Evolutionary conservation across 345 rosid species (phyloP).

Genomic region (Anastatica hierochuntica): DNA sequence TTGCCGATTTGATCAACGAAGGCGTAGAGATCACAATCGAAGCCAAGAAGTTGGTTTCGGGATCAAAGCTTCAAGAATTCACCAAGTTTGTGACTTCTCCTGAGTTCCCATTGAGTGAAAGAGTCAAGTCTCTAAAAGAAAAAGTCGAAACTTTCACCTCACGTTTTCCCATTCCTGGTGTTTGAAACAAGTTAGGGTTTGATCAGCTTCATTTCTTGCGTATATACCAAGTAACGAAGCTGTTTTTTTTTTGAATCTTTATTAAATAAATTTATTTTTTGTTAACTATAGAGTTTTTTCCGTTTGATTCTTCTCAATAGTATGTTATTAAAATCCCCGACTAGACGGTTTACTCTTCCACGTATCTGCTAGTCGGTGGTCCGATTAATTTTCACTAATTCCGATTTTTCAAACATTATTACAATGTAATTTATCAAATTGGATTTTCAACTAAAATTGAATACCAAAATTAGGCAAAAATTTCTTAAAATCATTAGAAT

Average conservation of each 20-base stretch:
- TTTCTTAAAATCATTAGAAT: too few relatives aligned
- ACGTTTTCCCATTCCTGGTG: constrained; percentile 72
- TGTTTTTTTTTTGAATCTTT: background rate
- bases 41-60: constrained; percentile 43
- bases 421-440: too few relatives aligned
- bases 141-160: constrained; percentile 69
- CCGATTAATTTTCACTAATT: too few relatives aligned
- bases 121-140: constrained; percentile 39
- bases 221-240: constrained; percentile 5
- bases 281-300: too few relatives aligned
- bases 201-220: background rate
- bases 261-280: too few relatives aligned
- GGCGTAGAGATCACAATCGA: constrained; percentile 67
- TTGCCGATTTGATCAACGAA: constrained; percentile 70
- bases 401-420: too few relatives aligned
- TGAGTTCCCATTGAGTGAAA: constrained; percentile 42
- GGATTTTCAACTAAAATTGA: too few relatives aligned
- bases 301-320: too few relatives aligned
- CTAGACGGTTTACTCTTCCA: too few relatives aligned
- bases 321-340: too few relatives aligned
- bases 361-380: too few relatives aligned
- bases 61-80: constrained; percentile 81
- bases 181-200: constrained; percentile 17
- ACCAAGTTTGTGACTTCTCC: constrained; percentile 49
- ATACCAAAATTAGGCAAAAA: too few relatives aligned